Percentiles rank a stretch among this genome's conserved stretches.
phyloP scores from a whole-genome alignment of 371 early-diverging fungal genomes.

The Circinella minor region DNA sequence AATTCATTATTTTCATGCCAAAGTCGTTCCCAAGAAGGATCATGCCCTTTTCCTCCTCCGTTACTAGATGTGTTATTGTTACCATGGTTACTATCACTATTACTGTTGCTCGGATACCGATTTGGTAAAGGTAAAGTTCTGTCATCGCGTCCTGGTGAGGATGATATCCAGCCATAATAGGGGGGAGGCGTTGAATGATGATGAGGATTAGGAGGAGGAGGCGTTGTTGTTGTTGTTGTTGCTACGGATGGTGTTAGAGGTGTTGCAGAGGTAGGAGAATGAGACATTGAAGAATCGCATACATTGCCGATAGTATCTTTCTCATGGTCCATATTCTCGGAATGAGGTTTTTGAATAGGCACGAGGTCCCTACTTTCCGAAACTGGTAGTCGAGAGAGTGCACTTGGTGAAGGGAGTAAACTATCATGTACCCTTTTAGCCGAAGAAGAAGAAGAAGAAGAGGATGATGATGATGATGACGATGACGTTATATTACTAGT shows the following conservation, averaged over 20 bases:
- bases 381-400: slow-evolving; percentile 20
- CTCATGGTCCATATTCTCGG: background rate
- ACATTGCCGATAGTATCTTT: background rate
- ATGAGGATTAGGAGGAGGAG: background rate
- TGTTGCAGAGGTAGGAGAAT: too few relatives aligned
- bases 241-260: too few relatives aligned
- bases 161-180: slow-evolving; percentile 9
- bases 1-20: slow-evolving; percentile 22
- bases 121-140: slow-evolving; percentile 9
- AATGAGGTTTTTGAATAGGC: slow-evolving; percentile 16
- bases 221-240: background rate
- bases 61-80: background rate
- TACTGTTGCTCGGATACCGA: slow-evolving; percentile 5
- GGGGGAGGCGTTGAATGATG: slow-evolving; percentile 15
- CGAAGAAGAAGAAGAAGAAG: background rate
- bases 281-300: too few relatives aligned
- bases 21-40: slow-evolving; percentile 13
- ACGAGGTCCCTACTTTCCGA: slow-evolving; percentile 20
- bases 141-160: slow-evolving; percentile 9
- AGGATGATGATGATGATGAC: background rate
- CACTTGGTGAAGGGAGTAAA: slow-evolving; percentile 20
- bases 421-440: background rate
- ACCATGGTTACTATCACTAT: slow-evolving; percentile 4
- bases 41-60: background rate
- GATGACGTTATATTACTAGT: background rate